Evolutionary conservation across 2,329 filamentous ascomycete genomes (phyloP).

Genomic region (Arthrobotrys musiformis): DNA sequence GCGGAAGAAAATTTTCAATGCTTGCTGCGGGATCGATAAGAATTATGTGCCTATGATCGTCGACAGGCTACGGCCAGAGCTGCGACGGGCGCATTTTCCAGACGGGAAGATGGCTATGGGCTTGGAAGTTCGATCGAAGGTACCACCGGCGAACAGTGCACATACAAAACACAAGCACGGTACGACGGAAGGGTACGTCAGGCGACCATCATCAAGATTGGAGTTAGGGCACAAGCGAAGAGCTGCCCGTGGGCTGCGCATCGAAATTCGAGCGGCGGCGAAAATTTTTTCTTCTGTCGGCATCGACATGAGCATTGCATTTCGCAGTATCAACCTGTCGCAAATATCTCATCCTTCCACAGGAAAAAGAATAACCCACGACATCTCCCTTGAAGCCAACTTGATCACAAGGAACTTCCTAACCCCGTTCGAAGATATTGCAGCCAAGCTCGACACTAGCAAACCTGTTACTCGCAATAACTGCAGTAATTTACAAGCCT

Average conservation of each 20-base stretch:
- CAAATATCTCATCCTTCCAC: constrained; percentile 45
- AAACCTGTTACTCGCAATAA: constrained; percentile 25
- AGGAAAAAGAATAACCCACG: constrained; percentile 8
- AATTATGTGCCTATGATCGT: constrained; percentile 26
- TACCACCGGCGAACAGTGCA: constrained; percentile 25
- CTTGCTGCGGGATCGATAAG: constrained; percentile 47
- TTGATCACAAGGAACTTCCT: constrained; percentile 45
- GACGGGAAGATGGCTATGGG: constrained; percentile 42
- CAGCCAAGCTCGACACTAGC: constrained; percentile 55
- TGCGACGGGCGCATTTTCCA: constrained; percentile 43
- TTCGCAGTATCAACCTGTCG: constrained; percentile 35
- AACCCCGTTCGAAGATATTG: constrained; percentile 39
- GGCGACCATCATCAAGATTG: constrained; percentile 54
- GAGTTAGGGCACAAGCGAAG: constrained; percentile 55
- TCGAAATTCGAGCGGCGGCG: constrained; percentile 43
- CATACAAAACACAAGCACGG: constrained; percentile 38
- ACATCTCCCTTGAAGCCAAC: constrained; percentile 18
- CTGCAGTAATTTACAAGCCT: constrained; percentile 27
- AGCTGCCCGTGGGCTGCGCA: constrained; percentile 34
- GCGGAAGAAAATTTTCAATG: constrained; percentile 43
- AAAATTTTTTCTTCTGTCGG: constrained; percentile 43
- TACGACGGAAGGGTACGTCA: constrained; percentile 49
- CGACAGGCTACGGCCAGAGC: constrained; percentile 20
- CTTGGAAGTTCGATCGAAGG: constrained; percentile 18
- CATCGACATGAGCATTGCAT: constrained; percentile 28